Conservation (phyloP, 805 yeast species). For the Nakazawaea peltata region DNA sequence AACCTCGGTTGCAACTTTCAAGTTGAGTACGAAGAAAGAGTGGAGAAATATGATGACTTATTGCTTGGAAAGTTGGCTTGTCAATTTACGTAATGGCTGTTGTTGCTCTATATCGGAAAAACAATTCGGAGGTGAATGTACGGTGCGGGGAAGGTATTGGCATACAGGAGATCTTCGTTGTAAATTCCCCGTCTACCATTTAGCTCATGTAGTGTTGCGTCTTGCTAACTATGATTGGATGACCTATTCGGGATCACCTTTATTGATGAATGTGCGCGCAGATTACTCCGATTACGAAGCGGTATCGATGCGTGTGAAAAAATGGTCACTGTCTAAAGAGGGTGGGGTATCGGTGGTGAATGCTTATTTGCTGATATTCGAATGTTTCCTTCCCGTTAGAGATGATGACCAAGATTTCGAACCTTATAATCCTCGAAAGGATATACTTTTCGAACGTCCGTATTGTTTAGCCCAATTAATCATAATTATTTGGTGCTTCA, state of each 20-base stretch:
- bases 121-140: neutral
- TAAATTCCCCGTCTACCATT: slow-evolving; percentile 56
- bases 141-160: slow-evolving; percentile 1
- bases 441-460: slow-evolving; percentile 5
- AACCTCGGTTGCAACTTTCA: slow-evolving; percentile 1
- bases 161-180: slow-evolving; percentile 30
- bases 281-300: slow-evolving; percentile 41
- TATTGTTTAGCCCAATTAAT: slow-evolving; percentile 7
- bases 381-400: slow-evolving; percentile 34
- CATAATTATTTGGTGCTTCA: slow-evolving; percentile 7
- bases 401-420: slow-evolving; percentile 9
- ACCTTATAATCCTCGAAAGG: slow-evolving; percentile 5
- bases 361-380: slow-evolving; percentile 47
- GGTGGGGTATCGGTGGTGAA: slow-evolving; percentile 46
- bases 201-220: slow-evolving; percentile 56
- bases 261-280: slow-evolving; percentile 58
- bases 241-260: slow-evolving; percentile 70
- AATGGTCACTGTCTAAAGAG: slow-evolving; percentile 34
- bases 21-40: neutral
- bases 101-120: neutral
- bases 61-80: slow-evolving; percentile 8
- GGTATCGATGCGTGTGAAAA: slow-evolving; percentile 36
- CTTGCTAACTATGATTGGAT: slow-evolving; percentile 68
- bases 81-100: slow-evolving; percentile 3
- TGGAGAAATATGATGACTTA: slow-evolving; percentile 7